phyloP scores from a whole-genome alignment of 2,329 filamentous ascomycete species.

The Hypoxylon rubiginosum region DNA sequence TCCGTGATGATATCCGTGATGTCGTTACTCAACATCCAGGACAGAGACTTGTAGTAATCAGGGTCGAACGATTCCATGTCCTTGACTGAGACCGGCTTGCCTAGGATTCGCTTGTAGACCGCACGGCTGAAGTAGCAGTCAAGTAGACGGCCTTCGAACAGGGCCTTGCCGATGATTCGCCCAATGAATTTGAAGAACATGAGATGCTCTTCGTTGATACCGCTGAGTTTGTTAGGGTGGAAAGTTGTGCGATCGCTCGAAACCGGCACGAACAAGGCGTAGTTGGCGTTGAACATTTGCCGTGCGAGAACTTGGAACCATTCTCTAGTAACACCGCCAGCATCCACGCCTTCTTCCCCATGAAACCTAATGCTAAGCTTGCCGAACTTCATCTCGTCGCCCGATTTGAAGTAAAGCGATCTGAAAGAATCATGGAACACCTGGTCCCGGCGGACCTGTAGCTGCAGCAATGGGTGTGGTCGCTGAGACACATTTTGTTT shows the following conservation, averaged over 20 bases:
- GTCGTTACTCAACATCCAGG: constrained; percentile 99
- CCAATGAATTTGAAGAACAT: constrained; percentile 99
- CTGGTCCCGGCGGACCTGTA: constrained; percentile 91
- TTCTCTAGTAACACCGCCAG: constrained; percentile 95
- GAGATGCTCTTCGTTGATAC: constrained; percentile 94
- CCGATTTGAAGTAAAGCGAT: constrained; percentile 95
- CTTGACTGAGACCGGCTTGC: constrained; percentile 95
- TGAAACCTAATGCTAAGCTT: constrained; percentile 98
- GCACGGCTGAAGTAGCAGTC: constrained; percentile 99
- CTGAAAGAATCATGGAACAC: constrained; percentile 99
- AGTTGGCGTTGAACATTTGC: constrained; percentile 99
- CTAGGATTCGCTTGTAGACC: constrained; percentile 97
- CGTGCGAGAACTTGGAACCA: constrained; percentile 98
- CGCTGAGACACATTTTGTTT: constrained; percentile 73
- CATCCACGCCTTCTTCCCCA: constrained; percentile 97
- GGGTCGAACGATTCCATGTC: constrained; percentile 99
- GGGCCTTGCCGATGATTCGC: constrained; percentile 95
- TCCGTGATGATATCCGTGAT: constrained; percentile 98
- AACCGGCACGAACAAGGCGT: constrained; percentile 95
- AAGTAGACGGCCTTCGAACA: constrained; percentile 94
- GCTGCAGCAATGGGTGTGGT: constrained; percentile 79
- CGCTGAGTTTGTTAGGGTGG: constrained; percentile 95
- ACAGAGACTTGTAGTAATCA: constrained; percentile 98
- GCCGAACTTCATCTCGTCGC: constrained; percentile 98
- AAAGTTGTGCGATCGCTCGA: constrained; percentile 98